phyloP scores from a whole-genome alignment of 331 rosid genomes.

The Malus hybrid region DNA sequence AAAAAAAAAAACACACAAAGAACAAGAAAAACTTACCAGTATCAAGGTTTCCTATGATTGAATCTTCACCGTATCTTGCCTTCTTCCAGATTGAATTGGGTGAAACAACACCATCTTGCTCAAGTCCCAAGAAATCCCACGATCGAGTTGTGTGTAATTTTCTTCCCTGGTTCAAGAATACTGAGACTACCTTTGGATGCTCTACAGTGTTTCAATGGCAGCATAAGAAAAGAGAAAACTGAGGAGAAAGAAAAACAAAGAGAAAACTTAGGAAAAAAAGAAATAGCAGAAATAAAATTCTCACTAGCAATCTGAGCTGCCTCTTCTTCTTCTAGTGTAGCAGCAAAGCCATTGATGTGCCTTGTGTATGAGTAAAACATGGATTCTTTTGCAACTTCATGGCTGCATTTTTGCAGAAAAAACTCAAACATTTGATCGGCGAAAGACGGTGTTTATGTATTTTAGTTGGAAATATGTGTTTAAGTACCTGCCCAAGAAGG shows the following conservation, averaged over 20 bases:
- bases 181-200: slow-evolving; percentile 63
- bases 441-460: background rate
- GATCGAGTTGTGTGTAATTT: slow-evolving; percentile 78
- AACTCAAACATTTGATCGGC: background rate
- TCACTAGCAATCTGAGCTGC: slow-evolving; percentile 56
- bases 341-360: slow-evolving; percentile 93
- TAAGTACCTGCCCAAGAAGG: slow-evolving; percentile 55
- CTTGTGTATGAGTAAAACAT: slow-evolving; percentile 77
- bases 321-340: slow-evolving; percentile 57
- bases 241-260: background rate
- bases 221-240: background rate
- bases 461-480: background rate
- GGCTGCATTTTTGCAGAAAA: slow-evolving; percentile 14
- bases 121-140: slow-evolving; percentile 75
- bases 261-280: background rate
- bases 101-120: slow-evolving; percentile 33
- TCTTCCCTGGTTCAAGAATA: slow-evolving; percentile 64
- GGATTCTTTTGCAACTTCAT: slow-evolving; percentile 46
- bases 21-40: slow-evolving; percentile 39
- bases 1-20: background rate
- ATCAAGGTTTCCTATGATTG: slow-evolving; percentile 74
- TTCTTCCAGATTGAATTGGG: slow-evolving; percentile 57
- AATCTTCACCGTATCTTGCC: slow-evolving; percentile 70
- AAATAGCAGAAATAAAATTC: background rate
- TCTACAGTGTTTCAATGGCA: slow-evolving; percentile 20